These are phyloP conservation scores for Pseudocercospora fijiensis DNA, from an alignment of 2,329 filamentous ascomycete genomes.

Conservation along the genomic window DNA sequence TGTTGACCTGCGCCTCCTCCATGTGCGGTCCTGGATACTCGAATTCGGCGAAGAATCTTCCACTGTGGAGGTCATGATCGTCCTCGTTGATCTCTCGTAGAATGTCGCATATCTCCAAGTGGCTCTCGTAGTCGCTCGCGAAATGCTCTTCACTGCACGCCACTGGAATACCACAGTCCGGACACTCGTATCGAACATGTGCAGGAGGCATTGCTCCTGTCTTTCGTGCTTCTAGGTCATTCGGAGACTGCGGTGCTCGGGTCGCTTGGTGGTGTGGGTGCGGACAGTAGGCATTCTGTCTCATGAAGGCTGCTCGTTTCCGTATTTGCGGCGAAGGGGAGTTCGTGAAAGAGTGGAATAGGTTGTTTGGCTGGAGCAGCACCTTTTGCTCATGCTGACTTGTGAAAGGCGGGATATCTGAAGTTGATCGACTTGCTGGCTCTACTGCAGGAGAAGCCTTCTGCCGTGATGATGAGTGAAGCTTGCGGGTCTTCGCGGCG, in stretches of 20 bases:
- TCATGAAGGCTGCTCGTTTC: slow-evolving; percentile 83
- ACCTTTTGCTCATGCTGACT: slow-evolving; percentile 32
- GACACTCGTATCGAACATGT: slow-evolving; percentile 90
- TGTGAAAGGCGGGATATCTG: slow-evolving; percentile 9
- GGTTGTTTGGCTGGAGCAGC: slow-evolving; percentile 69
- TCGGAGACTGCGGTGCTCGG: slow-evolving; percentile 62
- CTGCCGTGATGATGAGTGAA: slow-evolving; percentile 27
- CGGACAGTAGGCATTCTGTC: slow-evolving; percentile 88
- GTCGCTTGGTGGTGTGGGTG: slow-evolving; percentile 83
- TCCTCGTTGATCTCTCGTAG: slow-evolving; percentile 94
- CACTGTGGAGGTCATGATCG: slow-evolving; percentile 89
- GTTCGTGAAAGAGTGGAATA: slow-evolving; percentile 88
- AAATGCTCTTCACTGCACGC: slow-evolving; percentile 95
- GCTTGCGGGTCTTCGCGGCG: slow-evolving; percentile 22
- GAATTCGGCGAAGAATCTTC: slow-evolving; percentile 90
- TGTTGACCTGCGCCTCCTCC: slow-evolving; percentile 89
- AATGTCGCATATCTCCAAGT: slow-evolving; percentile 88
- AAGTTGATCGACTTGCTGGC: slow-evolving; percentile 10
- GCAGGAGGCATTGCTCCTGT: slow-evolving; percentile 64
- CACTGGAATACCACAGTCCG: slow-evolving; percentile 90
- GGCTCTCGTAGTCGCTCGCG: slow-evolving; percentile 91
- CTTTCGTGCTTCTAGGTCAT: slow-evolving; percentile 63
- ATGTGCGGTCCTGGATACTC: slow-evolving; percentile 86
- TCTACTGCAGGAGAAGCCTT: slow-evolving; percentile 24
- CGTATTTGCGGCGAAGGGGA: slow-evolving; percentile 89